Conservation (phyloP, 129 eudicot species). For the Smallanthus sonchifolius region DNA sequence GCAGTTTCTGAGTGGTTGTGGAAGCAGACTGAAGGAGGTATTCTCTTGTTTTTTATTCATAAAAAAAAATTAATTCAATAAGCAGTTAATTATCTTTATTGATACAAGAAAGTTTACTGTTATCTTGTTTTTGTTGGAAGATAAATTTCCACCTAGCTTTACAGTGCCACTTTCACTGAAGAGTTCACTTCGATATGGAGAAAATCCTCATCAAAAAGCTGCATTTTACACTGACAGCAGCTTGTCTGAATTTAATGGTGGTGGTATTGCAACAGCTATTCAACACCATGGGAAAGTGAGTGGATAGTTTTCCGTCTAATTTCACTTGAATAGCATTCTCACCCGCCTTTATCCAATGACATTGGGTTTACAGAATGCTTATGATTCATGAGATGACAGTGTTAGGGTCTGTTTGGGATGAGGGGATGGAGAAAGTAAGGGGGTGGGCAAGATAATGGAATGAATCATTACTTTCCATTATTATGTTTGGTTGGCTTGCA, state of each 20-base stretch:
- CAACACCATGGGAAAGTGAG: constrained; percentile 94
- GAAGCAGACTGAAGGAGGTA: constrained; percentile 85
- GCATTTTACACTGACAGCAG: constrained; percentile 83
- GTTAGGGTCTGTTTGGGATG: not conserved
- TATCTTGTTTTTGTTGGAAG: constrained; percentile 30
- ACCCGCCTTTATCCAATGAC: not conserved
- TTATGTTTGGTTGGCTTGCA: not conserved
- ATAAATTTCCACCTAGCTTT: constrained; percentile 69
- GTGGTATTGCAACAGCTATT: constrained; percentile 88
- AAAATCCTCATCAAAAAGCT: constrained; percentile 96
- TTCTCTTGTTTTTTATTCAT: not conserved
- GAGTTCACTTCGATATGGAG: constrained; percentile 86
- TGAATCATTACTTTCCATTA: not conserved
- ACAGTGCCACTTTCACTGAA: constrained; percentile 64
- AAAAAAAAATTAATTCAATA: not conserved
- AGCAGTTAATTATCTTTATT: not conserved
- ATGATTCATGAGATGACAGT: not conserved
- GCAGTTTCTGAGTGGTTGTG: constrained; percentile 99
- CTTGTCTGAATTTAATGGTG: constrained; percentile 81
- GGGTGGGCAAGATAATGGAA: not conserved
- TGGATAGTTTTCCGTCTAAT: not conserved
- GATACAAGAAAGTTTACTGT: not conserved
- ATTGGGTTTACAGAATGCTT: not conserved
- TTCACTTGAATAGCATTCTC: not conserved
- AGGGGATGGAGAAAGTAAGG: not conserved